These are phyloP conservation scores for Coccomyxa subellipsoidea DNA, from an alignment of 163 green algal genomes.

Conservation along the genomic window DNA sequence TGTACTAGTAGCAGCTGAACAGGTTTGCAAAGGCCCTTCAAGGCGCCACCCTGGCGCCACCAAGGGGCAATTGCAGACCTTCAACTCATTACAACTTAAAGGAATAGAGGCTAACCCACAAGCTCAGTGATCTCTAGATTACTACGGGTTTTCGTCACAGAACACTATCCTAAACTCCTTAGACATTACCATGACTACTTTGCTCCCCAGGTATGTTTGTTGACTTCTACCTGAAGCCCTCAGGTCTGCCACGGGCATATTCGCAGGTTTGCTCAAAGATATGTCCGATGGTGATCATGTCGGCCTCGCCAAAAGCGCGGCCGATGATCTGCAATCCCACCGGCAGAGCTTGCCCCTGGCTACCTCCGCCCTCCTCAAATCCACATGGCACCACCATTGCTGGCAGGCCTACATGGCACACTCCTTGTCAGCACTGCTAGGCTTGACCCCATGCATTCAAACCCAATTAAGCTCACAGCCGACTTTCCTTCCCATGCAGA, in stretches of 20 bases:
- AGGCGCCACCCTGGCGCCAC: too few species aligned
- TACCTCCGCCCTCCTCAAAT: constrained; percentile 30
- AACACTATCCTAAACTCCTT: too few species aligned
- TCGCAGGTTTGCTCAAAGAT: constrained; percentile 70
- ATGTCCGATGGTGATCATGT: constrained; percentile 68
- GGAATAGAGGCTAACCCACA: too few species aligned
- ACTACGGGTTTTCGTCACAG: too few species aligned
- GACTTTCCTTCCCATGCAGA: too few species aligned
- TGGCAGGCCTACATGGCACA: constrained; percentile 70
- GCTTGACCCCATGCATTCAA: not conserved
- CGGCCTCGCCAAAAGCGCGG: constrained; percentile 67
- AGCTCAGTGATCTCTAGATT: too few species aligned
- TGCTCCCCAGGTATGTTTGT: too few species aligned
- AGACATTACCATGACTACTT: too few species aligned
- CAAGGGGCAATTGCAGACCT: too few species aligned
- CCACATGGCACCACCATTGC: constrained; percentile 82
- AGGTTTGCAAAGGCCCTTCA: too few species aligned
- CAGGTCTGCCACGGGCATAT: constrained; percentile 11
- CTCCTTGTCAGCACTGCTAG: not conserved
- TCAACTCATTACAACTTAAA: too few species aligned
- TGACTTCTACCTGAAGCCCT: not conserved
- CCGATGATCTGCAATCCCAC: constrained; percentile 92
- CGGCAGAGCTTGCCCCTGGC: constrained; percentile 48
- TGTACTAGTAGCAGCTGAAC: too few species aligned
- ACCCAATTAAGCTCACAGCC: not conserved